Conservation (phyloP, 257 asterid genomes). For the Solanum medicagineum region DNA sequence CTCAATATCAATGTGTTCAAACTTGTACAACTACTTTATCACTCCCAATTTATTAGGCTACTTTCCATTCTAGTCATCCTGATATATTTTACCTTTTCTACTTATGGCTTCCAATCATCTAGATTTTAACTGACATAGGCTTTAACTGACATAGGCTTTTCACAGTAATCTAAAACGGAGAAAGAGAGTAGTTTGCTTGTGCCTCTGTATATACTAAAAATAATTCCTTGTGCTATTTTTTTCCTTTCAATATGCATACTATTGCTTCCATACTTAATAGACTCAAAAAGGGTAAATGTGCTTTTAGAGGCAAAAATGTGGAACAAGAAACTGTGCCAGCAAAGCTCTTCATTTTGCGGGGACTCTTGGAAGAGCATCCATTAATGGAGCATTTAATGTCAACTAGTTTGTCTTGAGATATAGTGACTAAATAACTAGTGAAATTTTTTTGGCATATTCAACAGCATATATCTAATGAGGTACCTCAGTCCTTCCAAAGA, state of each 20-base stretch:
- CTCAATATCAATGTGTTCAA: not conserved
- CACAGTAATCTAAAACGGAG: not conserved
- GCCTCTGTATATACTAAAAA: not conserved
- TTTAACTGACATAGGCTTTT: not conserved
- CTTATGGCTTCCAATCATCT: not conserved
- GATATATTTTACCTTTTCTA: not conserved
- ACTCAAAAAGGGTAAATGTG: not conserved
- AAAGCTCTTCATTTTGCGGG: not conserved
- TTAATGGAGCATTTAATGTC: not conserved
- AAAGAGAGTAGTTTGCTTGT: not conserved
- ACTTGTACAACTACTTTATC: not conserved
- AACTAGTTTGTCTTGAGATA: not conserved
- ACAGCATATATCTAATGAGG: not conserved
- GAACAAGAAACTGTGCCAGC: not conserved
- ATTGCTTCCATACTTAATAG: not conserved
- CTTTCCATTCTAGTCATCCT: not conserved
- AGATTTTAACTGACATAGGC: not conserved
- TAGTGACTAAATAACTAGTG: not conserved
- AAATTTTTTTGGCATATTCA: not conserved
- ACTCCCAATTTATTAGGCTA: not conserved
- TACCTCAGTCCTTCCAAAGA: conserved; percentile 80
- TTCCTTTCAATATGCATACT: not conserved
- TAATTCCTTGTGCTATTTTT: not conserved
- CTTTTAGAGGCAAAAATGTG: not conserved
- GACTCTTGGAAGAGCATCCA: not conserved